Percentiles rank a stretch among this genome's conserved stretches.
These are phyloP conservation scores for Trypanosoma platydactyli DNA, from an alignment of 208 protist species.

Conservation along the genomic window DNA sequence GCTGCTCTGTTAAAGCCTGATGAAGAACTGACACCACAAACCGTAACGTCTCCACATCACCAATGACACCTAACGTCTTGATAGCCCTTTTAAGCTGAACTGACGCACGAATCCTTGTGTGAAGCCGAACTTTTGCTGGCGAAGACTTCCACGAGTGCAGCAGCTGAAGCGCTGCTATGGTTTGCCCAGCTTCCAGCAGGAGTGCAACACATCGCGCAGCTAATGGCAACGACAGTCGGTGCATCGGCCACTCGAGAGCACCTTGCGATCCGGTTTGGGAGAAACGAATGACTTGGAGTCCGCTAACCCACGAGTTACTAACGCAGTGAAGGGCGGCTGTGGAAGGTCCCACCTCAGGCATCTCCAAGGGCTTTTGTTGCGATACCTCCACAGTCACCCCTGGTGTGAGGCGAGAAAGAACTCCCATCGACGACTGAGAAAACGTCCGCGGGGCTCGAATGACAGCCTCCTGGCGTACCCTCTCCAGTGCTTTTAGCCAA, in stretches of 20 bases:
- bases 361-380: conserved; percentile 1
- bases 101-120: not conserved
- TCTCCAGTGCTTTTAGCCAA: conserved; percentile 29
- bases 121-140: not conserved
- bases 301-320: conserved; percentile 23
- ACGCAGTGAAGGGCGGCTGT: conserved; percentile 19
- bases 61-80: conserved; percentile 24
- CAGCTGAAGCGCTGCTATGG: not conserved
- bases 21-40: conserved; percentile 15
- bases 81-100: conserved; percentile 11
- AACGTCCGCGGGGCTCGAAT: not conserved
- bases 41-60: conserved; percentile 28
- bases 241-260: not conserved
- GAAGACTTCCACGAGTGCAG: conserved; percentile 12
- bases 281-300: conserved; percentile 22
- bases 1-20: conserved; percentile 14
- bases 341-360: conserved; percentile 5
- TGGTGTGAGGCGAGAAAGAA: conserved; percentile 1
- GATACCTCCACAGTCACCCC: not conserved
- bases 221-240: conserved; percentile 10
- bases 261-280: not conserved
- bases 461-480: not conserved
- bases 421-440: not conserved
- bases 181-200: conserved; percentile 23
- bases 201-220: conserved; percentile 21